Base-by-base conservation (phyloP, 139 green algal species). In the Tetradesmus obliquus region DNA sequence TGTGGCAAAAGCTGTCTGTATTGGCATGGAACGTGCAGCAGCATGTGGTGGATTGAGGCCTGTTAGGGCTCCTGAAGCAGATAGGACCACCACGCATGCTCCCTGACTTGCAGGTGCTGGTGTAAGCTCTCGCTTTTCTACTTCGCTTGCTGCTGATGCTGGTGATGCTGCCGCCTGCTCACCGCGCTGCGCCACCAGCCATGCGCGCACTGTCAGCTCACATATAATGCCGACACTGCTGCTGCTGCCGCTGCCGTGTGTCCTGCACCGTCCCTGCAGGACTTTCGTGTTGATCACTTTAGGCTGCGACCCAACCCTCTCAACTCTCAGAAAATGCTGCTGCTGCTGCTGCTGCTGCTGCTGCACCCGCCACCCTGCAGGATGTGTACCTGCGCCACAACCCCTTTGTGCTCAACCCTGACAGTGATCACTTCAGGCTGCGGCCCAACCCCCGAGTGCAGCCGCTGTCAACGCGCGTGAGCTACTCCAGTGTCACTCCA, bases 401-500 rank as follows among this genome's bases (percentile, higher is more conserved):
- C 17, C 58, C 24, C 24, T 79, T 22, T 20, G 51, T 53, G n/a
- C 58, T 80, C 0, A 79, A 84, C 71, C 60, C 86, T 19, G 15
- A 69, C 71, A 74, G 17, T 8, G 53, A 2, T 8, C 86, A 90
- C 8, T 90, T 90, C 54, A 54, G 20, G 53, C 53, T 90, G 69
- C 55, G 53, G 53, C 53, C 20, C 69, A 71, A 83, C 71, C 86
- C 71, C 0, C 51, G 53, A 0, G 86, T 90, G 71, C 86, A 83
- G 71, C 86, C 86, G 3, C 71, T 90, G 8, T 69, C 86, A 15
- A 84, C 51, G 5, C 7, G 86, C 55, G 69, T 83, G 22, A 90
- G 71, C 71, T 90, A 90, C 76, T 20, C 8, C 20, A 32, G 22
- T 19, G 86, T 62, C 9, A 90, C 86, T 57, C 86, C 86, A n/a